Evolutionary conservation across 345 rosid genomes (phyloP).

Genomic region (Melaleuca alternifolia): DNA sequence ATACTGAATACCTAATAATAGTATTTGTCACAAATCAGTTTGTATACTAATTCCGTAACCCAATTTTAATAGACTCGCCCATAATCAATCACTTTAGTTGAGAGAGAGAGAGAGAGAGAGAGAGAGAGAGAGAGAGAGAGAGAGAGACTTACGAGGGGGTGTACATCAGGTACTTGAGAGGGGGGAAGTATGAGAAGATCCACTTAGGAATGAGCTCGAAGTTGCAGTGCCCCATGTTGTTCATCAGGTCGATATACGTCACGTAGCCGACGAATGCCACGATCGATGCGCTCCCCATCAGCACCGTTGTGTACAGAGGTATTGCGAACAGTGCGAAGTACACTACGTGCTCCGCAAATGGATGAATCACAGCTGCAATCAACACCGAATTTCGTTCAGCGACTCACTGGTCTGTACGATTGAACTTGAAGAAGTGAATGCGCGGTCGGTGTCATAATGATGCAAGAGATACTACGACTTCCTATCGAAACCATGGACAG

Average conservation of each 20-base stretch:
- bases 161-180: slow-evolving; percentile 23
- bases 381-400: background rate
- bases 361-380: slow-evolving; percentile 24
- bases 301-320: background rate
- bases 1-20: background rate
- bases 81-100: background rate
- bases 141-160: slow-evolving; percentile 24
- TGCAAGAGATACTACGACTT: background rate
- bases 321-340: slow-evolving; percentile 14
- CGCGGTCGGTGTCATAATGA: background rate
- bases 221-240: slow-evolving; percentile 36
- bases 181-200: slow-evolving; percentile 18
- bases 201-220: slow-evolving; percentile 21
- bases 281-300: slow-evolving; percentile 3
- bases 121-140: background rate
- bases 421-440: background rate
- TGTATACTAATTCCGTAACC: background rate
- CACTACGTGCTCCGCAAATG: slow-evolving; percentile 20
- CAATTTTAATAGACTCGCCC: background rate
- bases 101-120: background rate
- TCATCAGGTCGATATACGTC: slow-evolving; percentile 10
- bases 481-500: background rate
- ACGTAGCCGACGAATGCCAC: background rate
- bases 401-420: background rate
- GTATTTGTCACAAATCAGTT: background rate